A percentile compares a stretch with the other conserved stretches of the same genome.
These are phyloP conservation scores for Heterobasidion irregulare DNA, from an alignment of 1,284 basidiomycete genomes.

Conservation along the genomic window DNA sequence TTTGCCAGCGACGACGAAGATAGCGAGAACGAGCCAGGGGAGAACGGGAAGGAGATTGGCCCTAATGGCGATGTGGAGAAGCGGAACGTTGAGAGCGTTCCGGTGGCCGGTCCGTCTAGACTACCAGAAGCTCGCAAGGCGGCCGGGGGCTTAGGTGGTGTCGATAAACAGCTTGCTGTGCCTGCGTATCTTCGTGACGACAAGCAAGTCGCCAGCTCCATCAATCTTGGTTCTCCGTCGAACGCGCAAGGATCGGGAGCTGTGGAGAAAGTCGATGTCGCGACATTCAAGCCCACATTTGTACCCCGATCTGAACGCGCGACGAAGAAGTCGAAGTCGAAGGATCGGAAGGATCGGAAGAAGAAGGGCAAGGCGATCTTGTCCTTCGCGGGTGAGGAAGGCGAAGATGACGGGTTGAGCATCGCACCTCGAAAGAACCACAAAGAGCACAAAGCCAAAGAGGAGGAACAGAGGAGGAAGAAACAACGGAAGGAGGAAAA, in stretches of 20 bases:
- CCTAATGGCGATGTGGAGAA: constrained; percentile 13
- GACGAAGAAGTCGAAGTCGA: constrained; percentile 22
- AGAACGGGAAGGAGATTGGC: constrained; percentile 43
- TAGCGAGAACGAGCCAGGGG: constrained; percentile 55
- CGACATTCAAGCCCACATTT: constrained; percentile 77
- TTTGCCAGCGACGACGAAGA: constrained; percentile 88
- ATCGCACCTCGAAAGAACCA: constrained; percentile 31
- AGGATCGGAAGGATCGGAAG: constrained; percentile 33
- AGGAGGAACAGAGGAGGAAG: constrained; percentile 18
- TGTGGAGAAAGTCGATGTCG: constrained; percentile 40
- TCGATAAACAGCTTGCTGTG: not conserved
- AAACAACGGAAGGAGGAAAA: constrained; percentile 22
- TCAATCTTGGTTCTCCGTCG: constrained; percentile 8
- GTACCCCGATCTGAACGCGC: constrained; percentile 43
- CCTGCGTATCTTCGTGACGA: constrained; percentile 11
- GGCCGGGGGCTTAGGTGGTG: constrained; percentile 1
- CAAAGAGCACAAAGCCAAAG: constrained; percentile 26
- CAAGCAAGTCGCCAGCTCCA: not conserved
- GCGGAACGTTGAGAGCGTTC: constrained; percentile 1
- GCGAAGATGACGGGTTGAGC: constrained; percentile 22
- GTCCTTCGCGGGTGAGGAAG: constrained; percentile 66
- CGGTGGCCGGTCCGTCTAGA: constrained; percentile 1
- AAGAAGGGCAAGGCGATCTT: constrained; percentile 44
- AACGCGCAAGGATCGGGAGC: constrained; percentile 8
- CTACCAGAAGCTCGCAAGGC: not conserved